phyloP scores from a whole-genome alignment of 768 basidiomycete species.

The Cystofilobasidium capitatum region DNA sequence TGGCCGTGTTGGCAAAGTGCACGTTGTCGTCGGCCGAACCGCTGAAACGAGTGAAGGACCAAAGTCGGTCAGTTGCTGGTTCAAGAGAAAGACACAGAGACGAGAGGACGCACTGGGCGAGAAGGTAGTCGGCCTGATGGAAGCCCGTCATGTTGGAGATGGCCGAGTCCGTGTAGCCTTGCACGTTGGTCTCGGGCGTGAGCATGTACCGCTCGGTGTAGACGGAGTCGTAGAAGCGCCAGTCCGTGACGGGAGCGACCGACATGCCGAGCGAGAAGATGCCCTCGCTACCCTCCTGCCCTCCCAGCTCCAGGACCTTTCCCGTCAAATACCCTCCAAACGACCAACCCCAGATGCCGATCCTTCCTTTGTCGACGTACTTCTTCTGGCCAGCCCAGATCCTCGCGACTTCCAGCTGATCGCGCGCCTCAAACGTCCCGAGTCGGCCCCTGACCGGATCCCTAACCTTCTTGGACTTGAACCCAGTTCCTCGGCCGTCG shows the following conservation, averaged over 20 bases:
- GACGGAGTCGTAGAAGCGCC: slow-evolving; percentile 68
- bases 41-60: neutral
- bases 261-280: slow-evolving; percentile 86
- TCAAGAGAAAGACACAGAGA: neutral
- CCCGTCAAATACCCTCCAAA: slow-evolving; percentile 63
- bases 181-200: slow-evolving; percentile 63
- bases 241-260: slow-evolving; percentile 85
- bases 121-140: slow-evolving; percentile 62
- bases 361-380: slow-evolving; percentile 77
- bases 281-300: neutral
- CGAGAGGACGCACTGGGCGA: slow-evolving; percentile 51
- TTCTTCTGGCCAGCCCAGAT: slow-evolving; percentile 66
- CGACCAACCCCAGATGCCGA: slow-evolving; percentile 93
- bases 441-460: slow-evolving; percentile 82
- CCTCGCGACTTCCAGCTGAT: slow-evolving; percentile 82
- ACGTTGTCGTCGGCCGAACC: slow-evolving; percentile 42
- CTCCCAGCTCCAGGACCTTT: slow-evolving; percentile 78
- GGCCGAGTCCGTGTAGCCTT: slow-evolving; percentile 81
- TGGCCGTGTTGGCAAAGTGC: slow-evolving; percentile 83
- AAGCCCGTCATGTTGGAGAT: slow-evolving; percentile 84
- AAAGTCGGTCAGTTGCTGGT: neutral
- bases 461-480: slow-evolving; percentile 62
- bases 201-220: slow-evolving; percentile 98
- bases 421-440: slow-evolving; percentile 76
- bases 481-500: slow-evolving; percentile 90